Evolutionary conservation across 2,329 filamentous ascomycete species (phyloP).

Genomic region (Penicillium sp.): DNA sequence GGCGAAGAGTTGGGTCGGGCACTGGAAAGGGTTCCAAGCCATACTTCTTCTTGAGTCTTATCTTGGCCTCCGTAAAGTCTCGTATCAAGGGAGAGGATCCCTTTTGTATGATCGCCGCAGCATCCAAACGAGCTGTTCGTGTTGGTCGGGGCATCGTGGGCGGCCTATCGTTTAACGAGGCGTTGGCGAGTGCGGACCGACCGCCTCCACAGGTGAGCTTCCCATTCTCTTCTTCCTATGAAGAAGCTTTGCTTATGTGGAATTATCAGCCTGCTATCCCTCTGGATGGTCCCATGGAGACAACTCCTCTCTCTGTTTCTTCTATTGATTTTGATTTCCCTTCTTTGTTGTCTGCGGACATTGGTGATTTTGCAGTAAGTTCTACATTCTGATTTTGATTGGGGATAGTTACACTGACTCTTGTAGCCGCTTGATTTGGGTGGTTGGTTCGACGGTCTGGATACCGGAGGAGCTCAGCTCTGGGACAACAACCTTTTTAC

Average conservation of each 20-base stretch:
- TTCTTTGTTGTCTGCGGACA: slow-evolving; percentile 30
- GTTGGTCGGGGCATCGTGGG: slow-evolving; percentile 34
- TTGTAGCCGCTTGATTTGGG: slow-evolving; percentile 39
- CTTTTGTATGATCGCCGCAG: slow-evolving; percentile 31
- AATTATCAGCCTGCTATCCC: slow-evolving; percentile 26
- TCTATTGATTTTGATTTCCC: slow-evolving; percentile 36
- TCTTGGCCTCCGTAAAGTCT: slow-evolving; percentile 40
- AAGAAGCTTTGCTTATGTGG: neutral
- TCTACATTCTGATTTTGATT: neutral
- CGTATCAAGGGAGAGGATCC: slow-evolving; percentile 41
- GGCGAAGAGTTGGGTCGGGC: slow-evolving; percentile 31
- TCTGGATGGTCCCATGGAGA: slow-evolving; percentile 19
- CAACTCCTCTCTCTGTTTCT: slow-evolving; percentile 23
- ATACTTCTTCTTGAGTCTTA: slow-evolving; percentile 39
- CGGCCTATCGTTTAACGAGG: slow-evolving; percentile 32
- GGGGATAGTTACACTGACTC: slow-evolving; percentile 20
- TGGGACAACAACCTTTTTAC: slow-evolving; percentile 38
- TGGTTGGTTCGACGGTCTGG: slow-evolving; percentile 38
- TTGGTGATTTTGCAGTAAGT: slow-evolving; percentile 36
- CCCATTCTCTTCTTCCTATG: neutral
- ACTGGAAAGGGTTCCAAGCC: slow-evolving; percentile 39
- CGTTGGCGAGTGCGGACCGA: slow-evolving; percentile 25
- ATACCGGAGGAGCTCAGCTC: slow-evolving; percentile 34
- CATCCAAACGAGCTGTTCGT: slow-evolving; percentile 31
- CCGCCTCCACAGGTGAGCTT: slow-evolving; percentile 28